Percentiles rank a stretch among this genome's conserved stretches.
These are phyloP conservation scores for Pseudofabraea citricarpa DNA, from an alignment of 2,329 filamentous ascomycete species.

Conservation along the genomic window DNA sequence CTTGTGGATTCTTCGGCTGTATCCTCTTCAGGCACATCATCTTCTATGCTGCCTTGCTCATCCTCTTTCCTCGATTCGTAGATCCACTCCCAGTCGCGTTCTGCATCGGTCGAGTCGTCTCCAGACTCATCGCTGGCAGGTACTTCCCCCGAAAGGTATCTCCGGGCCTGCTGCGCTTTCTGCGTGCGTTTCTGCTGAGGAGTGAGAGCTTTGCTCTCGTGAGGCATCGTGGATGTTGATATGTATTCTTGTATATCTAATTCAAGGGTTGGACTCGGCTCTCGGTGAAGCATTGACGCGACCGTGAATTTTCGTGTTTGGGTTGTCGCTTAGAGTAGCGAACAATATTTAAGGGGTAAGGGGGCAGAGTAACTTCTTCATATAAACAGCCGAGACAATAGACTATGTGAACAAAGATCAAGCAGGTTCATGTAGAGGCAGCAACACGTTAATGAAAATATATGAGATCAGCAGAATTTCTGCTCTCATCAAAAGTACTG, in stretches of 20 bases:
- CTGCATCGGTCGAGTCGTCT: slow-evolving; percentile 74
- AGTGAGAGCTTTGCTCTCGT: not conserved
- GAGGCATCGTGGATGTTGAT: not conserved
- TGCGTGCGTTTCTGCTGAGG: slow-evolving; percentile 7
- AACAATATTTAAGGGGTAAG: too few species aligned
- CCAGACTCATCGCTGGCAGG: slow-evolving; percentile 68
- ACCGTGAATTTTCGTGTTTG: too few species aligned
- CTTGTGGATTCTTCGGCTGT: slow-evolving; percentile 2
- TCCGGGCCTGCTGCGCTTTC: slow-evolving; percentile 31
- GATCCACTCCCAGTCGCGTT: slow-evolving; percentile 76
- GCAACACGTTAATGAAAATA: too few species aligned
- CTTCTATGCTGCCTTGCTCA: slow-evolving; percentile 12
- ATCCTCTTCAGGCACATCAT: slow-evolving; percentile 4
- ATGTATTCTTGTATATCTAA: too few species aligned
- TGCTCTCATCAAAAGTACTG: too few species aligned
- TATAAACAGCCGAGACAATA: too few species aligned
- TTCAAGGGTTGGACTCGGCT: slow-evolving; percentile 11
- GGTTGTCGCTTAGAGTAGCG: too few species aligned
- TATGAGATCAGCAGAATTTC: too few species aligned
- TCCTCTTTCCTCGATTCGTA: slow-evolving; percentile 41
- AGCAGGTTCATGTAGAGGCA: too few species aligned
- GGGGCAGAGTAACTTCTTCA: too few species aligned
- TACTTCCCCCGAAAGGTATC: slow-evolving; percentile 25
- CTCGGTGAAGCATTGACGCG: too few species aligned
- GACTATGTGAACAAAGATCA: too few species aligned